Evolutionary conservation across 108 stramenopile species (phyloP), one percentile per base, ranked within the genome.

Genomic region (Schizochytrium sp.): DNA sequence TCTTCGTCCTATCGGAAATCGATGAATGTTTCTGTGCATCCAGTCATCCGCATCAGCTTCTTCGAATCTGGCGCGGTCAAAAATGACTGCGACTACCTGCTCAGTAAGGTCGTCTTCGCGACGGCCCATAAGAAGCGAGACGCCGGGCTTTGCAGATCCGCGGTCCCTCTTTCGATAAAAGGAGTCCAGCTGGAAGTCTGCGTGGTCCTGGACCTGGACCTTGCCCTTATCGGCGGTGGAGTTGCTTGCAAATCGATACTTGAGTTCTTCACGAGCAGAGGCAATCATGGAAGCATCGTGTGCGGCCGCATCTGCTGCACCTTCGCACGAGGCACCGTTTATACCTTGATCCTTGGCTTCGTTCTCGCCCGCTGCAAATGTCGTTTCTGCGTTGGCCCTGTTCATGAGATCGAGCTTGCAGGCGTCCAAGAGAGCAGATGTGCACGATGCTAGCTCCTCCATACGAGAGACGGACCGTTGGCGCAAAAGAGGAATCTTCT

Each of bases 61-160:
- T 6, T 47, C n/a, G 51, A 83, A 83, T 34, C 48, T 83, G 23
- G 76, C 12, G 12, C 23, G 6, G 51, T 83, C 76, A 23, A 83
- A 83, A 34, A 83, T 47, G 16, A 53, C 76, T 12, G 76, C 76
- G 1, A 83, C 76, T n/a, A 83, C 76, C 23, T 83, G 76, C 51
- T 83, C 76, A 12, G 76, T 83, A 23, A 53, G 23, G 51, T 83
- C 76, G 51, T 83, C 76, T 47, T 83, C 76, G 45, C 76, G 76
- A 8, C 76, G 6, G 4, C 76, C 76, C 76, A 83, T 83, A 4
- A 83, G 51, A 8, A 83, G 28, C 25, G 76, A 53, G 3, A 83
- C 76, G n/a, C 76, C 76, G 6, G 76, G 76, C 51, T 83, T 83
- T 12, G 48, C 51, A 23, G 76, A 83, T 12, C 76, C 76, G 6